phyloP scores from a whole-genome alignment of 345 rosid species.

The Mangifera indica region DNA sequence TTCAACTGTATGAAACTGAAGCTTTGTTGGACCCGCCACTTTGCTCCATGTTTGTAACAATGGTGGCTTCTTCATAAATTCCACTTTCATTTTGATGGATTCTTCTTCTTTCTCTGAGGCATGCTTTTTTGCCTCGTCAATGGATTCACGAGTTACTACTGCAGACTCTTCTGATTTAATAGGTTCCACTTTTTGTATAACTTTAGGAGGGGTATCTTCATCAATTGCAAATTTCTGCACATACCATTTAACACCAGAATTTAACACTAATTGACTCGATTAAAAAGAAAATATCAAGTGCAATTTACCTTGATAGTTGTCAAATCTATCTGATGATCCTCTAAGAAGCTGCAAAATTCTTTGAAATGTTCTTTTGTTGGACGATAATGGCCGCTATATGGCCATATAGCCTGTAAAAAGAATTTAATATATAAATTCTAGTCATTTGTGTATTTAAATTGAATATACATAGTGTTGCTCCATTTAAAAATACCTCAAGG shows the following conservation, averaged over 20 bases:
- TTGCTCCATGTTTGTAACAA: constrained; percentile 5
- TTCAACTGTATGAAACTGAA: too few species aligned
- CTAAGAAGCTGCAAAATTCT: constrained; percentile 38
- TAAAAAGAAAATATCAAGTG: too few species aligned
- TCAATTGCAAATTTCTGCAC: constrained; percentile 35
- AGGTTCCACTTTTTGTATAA: neutral
- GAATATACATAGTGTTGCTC: too few species aligned
- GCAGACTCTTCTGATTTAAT: neutral
- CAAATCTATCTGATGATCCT: constrained; percentile 37
- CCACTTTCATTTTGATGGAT: neutral
- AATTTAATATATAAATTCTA: too few species aligned
- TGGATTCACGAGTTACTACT: too few species aligned
- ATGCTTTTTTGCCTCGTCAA: neutral
- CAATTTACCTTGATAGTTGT: constrained; percentile 47
- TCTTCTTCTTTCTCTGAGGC: neutral
- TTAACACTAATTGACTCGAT: too few species aligned
- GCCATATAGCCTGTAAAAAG: constrained; percentile 40
- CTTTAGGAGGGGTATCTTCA: constrained; percentile 32
- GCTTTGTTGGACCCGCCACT: too few species aligned
- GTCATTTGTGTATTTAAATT: too few species aligned
- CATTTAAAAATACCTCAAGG: constrained; percentile 41
- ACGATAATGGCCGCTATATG: constrained; percentile 56
- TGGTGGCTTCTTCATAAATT: neutral
- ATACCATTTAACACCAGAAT: neutral
- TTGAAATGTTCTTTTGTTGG: constrained; percentile 48